A percentile compares a stretch with the other conserved stretches of the same genome.
phyloP scores from a whole-genome alignment of 495 filamentous ascomycete genomes.

The Aspergillus indologenus region DNA sequence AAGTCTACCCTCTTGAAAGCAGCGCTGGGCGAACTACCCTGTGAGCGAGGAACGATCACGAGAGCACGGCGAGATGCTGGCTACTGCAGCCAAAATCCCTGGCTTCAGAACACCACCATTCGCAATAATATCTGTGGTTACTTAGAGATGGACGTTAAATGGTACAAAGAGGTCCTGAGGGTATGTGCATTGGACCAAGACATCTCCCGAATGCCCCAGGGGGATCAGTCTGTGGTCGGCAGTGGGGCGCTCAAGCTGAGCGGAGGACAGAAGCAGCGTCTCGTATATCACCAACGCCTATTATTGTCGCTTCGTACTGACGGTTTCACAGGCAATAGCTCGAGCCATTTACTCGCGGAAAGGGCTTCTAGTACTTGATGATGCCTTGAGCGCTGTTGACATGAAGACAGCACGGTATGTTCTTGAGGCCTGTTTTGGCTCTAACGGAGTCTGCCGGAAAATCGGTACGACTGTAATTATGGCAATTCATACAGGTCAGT shows the following conservation, averaged over 20 bases:
- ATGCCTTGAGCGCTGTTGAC: background rate
- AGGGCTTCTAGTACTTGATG: background rate
- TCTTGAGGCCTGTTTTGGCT: background rate
- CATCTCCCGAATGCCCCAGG: background rate
- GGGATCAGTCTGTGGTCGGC: background rate
- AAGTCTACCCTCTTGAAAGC: constrained; percentile 52
- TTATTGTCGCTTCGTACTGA: background rate
- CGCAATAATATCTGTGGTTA: background rate
- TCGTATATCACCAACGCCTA: background rate
- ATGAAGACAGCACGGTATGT: background rate
- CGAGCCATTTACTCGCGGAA: background rate
- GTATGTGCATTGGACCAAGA: background rate
- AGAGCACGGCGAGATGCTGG: background rate
- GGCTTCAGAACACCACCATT: background rate
- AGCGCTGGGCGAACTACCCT: constrained; percentile 49
- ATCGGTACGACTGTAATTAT: background rate
- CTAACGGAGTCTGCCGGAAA: background rate
- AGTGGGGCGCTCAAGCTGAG: background rate
- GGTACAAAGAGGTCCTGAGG: background rate
- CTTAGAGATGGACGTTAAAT: background rate
- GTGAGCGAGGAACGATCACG: constrained; percentile 1
- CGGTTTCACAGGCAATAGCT: background rate
- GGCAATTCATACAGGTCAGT: background rate
- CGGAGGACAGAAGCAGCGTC: constrained; percentile 1
- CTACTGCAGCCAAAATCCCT: constrained; percentile 5